Evolutionary conservation across 2,329 filamentous ascomycete species (phyloP).

Genomic region (Sphaerostilbella broomeana): DNA sequence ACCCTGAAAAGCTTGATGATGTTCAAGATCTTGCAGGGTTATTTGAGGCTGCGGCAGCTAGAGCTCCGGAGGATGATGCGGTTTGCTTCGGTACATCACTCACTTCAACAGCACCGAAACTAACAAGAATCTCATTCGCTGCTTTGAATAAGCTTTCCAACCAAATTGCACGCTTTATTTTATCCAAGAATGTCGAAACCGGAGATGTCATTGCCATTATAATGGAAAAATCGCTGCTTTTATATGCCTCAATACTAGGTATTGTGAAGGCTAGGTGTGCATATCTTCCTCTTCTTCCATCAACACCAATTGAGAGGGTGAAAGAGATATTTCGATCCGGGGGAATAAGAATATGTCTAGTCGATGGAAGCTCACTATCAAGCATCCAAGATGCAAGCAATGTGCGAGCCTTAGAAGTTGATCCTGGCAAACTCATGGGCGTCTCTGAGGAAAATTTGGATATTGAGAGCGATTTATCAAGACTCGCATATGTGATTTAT

Average conservation of each 20-base stretch:
- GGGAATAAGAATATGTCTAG: conserved; percentile 39
- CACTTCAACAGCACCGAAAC: conserved; percentile 19
- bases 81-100: conserved; percentile 53
- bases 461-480: conserved; percentile 34
- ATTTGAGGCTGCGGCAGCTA: conserved; percentile 47
- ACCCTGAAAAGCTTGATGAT: conserved; percentile 27
- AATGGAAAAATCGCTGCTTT: conserved; percentile 66
- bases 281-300: conserved; percentile 72
- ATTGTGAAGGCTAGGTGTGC: conserved; percentile 68
- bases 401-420: conserved; percentile 29
- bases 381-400: conserved; percentile 13
- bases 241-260: conserved; percentile 71
- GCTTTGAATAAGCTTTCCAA: conserved; percentile 61
- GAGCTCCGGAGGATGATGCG: conserved; percentile 50
- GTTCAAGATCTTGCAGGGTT: conserved; percentile 41
- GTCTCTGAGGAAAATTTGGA: conserved; percentile 32
- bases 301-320: conserved; percentile 58
- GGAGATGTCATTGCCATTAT: conserved; percentile 63
- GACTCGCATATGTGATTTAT: conserved; percentile 71
- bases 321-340: conserved; percentile 57
- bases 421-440: conserved; percentile 20
- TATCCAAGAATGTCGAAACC: conserved; percentile 36
- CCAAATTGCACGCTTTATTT: conserved; percentile 50
- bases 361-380: conserved; percentile 26
- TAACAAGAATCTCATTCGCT: conserved; percentile 51